Evolutionary conservation across 352 stramenopile genomes (phyloP), one percentile per base, ranked within the genome.

Genomic region (Globisporangium orthogonon): DNA sequence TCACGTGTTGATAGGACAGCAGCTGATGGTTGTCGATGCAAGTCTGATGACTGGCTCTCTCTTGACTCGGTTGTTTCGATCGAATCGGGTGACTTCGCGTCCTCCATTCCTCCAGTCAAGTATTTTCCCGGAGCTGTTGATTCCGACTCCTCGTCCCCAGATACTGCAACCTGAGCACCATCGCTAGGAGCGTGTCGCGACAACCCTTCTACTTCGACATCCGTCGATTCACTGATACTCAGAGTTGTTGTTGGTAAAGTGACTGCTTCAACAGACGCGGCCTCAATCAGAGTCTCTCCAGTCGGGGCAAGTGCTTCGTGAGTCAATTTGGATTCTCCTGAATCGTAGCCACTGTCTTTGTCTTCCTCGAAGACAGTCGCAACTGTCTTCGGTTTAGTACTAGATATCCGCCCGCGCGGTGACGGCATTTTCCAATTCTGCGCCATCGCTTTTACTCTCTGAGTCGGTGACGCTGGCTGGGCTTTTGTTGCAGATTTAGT

Each of bases 391-490:
- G 46, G 7, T 54, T 18, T 15, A 2, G 30, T 10, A 35, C 5
- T 11, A 1, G 18, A 7, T 7, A 37, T 39, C 58, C 44, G 51
- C 15, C 44, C 29, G 29, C 52, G 58, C 2, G 58, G 53, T 5
- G 58, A 65, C 18, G 45, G 58, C 45, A 58, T 50, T 31, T 56
- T 61, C 60, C 56, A 63, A n/a, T 66, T 62, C n/a, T 68, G 56
- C 47, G 63, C 56, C 56, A 71, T 50, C 9, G 46, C 31, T 28
- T 69, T 71, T 11, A 61, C 57, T 47, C 65, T 51, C 40, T 69
- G 61, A 14, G 48, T 65, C 15, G 64, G 56, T 4, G 64, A 68
- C 35, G 44, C 40, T 2, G 14, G 40, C 40, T 46, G 40, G 7
- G 40, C n/a, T 15, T 56, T 53, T 13, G 43, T 39, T 0, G 43